phyloP scores from a whole-genome alignment of 2,329 filamentous ascomycete genomes.

The Xylaria arbuscula region DNA sequence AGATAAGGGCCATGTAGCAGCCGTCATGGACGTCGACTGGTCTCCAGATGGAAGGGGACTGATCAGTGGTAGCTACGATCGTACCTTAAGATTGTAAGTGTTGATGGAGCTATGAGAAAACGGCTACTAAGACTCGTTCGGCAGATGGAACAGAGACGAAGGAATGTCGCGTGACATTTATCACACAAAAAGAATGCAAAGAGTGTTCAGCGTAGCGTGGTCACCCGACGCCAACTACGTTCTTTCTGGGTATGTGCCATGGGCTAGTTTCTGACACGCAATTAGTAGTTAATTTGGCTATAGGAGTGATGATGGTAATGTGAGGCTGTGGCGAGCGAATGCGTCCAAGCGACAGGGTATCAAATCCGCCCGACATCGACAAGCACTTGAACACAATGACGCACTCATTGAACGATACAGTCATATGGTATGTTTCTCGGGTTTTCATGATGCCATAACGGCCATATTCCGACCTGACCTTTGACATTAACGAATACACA shows the following conservation, averaged over 20 bases:
- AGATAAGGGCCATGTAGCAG: constrained; percentile 60
- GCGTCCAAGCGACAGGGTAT: constrained; percentile 86
- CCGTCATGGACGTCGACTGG: constrained; percentile 97
- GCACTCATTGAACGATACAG: constrained; percentile 84
- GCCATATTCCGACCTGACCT: not conserved
- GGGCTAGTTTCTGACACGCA: constrained; percentile 52
- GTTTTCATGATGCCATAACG: not conserved
- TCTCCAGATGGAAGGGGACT: constrained; percentile 94
- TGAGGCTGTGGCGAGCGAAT: constrained; percentile 88
- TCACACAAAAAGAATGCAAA: constrained; percentile 97
- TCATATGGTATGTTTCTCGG: constrained; percentile 72
- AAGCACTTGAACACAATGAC: constrained; percentile 91
- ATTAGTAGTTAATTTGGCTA: not conserved
- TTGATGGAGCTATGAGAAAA: not conserved
- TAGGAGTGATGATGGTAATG: constrained; percentile 76
- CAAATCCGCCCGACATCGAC: constrained; percentile 84
- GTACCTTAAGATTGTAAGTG: constrained; percentile 76
- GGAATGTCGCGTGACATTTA: constrained; percentile 94
- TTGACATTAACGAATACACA: constrained; percentile 37
- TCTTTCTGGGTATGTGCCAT: constrained; percentile 87
- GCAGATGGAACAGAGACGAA: constrained; percentile 76
- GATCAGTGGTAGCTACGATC: constrained; percentile 87
- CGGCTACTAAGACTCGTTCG: constrained; percentile 6
- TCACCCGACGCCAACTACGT: constrained; percentile 92
- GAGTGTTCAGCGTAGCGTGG: constrained; percentile 76